Percentiles rank a stretch among this genome's conserved stretches.
These are phyloP conservation scores for Myxozyma monticola DNA, from an alignment of 805 yeast species.

Conservation along the genomic window DNA sequence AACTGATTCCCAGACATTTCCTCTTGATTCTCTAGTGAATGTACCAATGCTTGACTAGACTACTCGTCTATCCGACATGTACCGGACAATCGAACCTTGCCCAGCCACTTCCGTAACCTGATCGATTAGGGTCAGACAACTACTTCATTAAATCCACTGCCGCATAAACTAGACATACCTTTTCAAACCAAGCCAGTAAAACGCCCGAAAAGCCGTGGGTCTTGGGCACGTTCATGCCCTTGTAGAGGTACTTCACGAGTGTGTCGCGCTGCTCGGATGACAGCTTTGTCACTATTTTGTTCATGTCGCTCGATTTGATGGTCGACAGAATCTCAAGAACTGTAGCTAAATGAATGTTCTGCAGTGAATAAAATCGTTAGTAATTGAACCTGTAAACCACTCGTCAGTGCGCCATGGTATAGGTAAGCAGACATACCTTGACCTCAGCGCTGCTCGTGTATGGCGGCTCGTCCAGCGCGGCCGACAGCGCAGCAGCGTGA, in stretches of 20 bases:
- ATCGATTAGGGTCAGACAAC: background rate
- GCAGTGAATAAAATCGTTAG: background rate
- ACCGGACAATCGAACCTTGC: constrained; percentile 84
- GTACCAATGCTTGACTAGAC: no score
- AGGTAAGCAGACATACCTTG: constrained; percentile 40
- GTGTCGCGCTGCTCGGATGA: constrained; percentile 67
- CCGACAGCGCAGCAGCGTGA: constrained; percentile 61
- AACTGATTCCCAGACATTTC: no score
- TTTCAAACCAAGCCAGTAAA: constrained; percentile 88
- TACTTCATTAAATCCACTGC: background rate
- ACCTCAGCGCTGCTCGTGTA: constrained; percentile 68
- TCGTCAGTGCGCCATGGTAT: no score
- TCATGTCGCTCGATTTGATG: constrained; percentile 67
- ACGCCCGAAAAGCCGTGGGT: constrained; percentile 66
- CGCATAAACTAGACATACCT: constrained; percentile 36
- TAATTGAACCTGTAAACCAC: background rate
- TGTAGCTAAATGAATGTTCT: constrained; percentile 48
- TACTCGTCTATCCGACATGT: constrained; percentile 79
- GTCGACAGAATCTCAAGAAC: constrained; percentile 73
- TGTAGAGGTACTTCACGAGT: constrained; percentile 79
- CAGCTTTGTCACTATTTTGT: constrained; percentile 59
- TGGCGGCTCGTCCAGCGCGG: constrained; percentile 73
- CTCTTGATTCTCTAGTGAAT: no score
- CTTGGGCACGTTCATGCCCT: constrained; percentile 71
- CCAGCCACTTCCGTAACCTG: constrained; percentile 75